Percentiles rank a stretch among this genome's conserved stretches.
Conservation (phyloP, 768 basidiomycete species). For the Naganishia randhawae region DNA sequence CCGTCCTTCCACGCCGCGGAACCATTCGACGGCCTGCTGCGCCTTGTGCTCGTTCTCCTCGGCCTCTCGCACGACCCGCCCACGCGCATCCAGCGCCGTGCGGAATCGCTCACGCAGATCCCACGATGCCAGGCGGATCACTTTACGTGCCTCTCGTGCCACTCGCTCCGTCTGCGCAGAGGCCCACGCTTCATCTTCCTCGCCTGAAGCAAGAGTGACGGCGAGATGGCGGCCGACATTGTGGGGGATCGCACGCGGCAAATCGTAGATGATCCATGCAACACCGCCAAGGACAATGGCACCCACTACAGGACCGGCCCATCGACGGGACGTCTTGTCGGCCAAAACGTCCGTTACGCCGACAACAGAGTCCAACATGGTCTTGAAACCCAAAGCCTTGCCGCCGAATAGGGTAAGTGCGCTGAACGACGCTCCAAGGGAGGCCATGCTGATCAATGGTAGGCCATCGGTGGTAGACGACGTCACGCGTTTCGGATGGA, state of each 20-base stretch:
- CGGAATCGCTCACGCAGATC: slow-evolving; percentile 79
- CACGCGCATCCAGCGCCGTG: slow-evolving; percentile 71
- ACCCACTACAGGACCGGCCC: slow-evolving; percentile 82
- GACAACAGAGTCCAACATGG: slow-evolving; percentile 71
- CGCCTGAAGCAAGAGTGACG: slow-evolving; percentile 55
- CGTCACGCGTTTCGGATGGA: slow-evolving; percentile 51
- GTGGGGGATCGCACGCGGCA: slow-evolving; percentile 80
- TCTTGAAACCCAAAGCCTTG: slow-evolving; percentile 63
- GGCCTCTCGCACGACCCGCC: slow-evolving; percentile 68
- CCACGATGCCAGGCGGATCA: slow-evolving; percentile 83
- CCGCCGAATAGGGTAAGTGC: slow-evolving; percentile 54
- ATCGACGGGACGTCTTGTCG: slow-evolving; percentile 68
- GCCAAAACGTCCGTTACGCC: slow-evolving; percentile 73
- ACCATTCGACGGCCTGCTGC: slow-evolving; percentile 67
- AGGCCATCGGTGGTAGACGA: neutral
- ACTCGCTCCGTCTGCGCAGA: slow-evolving; percentile 66
- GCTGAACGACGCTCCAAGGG: slow-evolving; percentile 47
- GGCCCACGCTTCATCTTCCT: slow-evolving; percentile 47
- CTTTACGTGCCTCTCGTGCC: slow-evolving; percentile 83
- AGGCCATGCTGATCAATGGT: slow-evolving; percentile 57
- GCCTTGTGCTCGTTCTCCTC: slow-evolving; percentile 74
- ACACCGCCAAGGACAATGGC: slow-evolving; percentile 68
- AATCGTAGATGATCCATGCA: slow-evolving; percentile 77
- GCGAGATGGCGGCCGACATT: slow-evolving; percentile 82
- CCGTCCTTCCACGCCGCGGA: slow-evolving; percentile 59